Evolutionary conservation across 2,329 filamentous ascomycete species (phyloP), one percentile per base, ranked within the genome.

Genomic region (Fusarium phyllophilum): DNA sequence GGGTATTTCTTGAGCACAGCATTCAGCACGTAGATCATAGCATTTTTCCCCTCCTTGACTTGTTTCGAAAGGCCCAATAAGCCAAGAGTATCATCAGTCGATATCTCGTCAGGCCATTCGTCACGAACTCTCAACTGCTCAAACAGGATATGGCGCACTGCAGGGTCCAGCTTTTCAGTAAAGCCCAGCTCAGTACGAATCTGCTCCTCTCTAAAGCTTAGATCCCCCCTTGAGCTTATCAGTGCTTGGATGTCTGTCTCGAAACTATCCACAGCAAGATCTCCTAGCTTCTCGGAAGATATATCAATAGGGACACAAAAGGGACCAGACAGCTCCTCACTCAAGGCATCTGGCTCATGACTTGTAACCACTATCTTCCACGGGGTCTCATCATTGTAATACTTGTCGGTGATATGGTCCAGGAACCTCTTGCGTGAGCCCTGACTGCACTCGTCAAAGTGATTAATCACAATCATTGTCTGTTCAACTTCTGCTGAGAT

Each of bases 181-280:
- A 51, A n/a, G 0, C n/a, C 4, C 4, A 67, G 33, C 8, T 67
- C 60, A 2, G 5, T 6, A 0, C 4, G 36, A 1, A 51, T 22
- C 18, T 54, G 17, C 2, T 17, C 10, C 4, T 41, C 31, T 4
- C 17, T 20, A 3, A 22, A 6, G 4, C 2, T 7, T 0, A 45
- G 9, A 14, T 36, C 29, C 3, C 6, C 18, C 3, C 34, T 38
- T 22, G 18, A 9, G 2, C 14, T 5, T 13, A n/a, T 9, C 9
- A 54, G 8, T 18, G 2, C 24, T 38, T n/a, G 7, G 3, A 54
- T 26, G 7, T 54, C 34, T 5, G 0, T 29, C 2, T 54, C 20
- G 2, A 54, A 29, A 6, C 3, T 22, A 0, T 38, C 3, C 24
- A 12, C 0, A 2, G 1, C 33, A 2, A 54, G 8, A 0, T n/a